Conservation (phyloP, 106 monocot genomes). For the Cymbidium sinense region DNA sequence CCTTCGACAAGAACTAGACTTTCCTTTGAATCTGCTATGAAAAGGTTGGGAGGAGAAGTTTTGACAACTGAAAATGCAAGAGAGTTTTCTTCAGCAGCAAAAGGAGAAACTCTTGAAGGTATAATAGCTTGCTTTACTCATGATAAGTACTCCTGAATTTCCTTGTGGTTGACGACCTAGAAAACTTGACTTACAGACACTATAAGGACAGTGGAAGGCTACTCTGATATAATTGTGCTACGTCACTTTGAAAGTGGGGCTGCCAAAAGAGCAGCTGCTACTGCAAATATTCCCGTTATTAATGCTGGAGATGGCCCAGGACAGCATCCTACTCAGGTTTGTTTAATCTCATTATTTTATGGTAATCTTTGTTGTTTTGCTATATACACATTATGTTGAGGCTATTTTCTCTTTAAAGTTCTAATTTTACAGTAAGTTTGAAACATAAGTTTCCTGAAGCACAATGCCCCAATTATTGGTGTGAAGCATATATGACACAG, state of each 20-base stretch:
- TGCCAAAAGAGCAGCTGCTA: constrained; percentile 65
- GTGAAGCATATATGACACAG: no score
- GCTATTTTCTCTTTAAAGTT: no score
- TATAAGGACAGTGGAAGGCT: constrained; percentile 98
- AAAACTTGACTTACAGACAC: constrained; percentile 48
- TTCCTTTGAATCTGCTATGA: constrained; percentile 98
- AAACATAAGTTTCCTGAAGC: no score
- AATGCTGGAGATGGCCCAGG: constrained; percentile 99
- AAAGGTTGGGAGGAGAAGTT: constrained; percentile 92
- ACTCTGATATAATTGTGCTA: constrained; percentile 92
- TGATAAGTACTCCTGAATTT: not conserved
- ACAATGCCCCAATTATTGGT: no score
- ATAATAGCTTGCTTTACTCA: not conserved
- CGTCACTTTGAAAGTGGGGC: constrained; percentile 98
- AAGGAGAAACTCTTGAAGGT: constrained; percentile 99
- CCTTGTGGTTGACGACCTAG: not conserved
- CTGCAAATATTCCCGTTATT: constrained; percentile 76
- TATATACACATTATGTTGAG: no score
- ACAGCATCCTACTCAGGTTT: constrained; percentile 96
- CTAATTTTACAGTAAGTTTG: no score
- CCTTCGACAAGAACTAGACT: constrained; percentile 96
- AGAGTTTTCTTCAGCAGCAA: constrained; percentile 97
- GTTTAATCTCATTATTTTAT: not conserved
- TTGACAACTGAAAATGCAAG: constrained; percentile 95
- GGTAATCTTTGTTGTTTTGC: no score